Evolutionary conservation across 176 grass and related monocot genomes (phyloP).

Genomic region (Phyllostachys edulis): DNA sequence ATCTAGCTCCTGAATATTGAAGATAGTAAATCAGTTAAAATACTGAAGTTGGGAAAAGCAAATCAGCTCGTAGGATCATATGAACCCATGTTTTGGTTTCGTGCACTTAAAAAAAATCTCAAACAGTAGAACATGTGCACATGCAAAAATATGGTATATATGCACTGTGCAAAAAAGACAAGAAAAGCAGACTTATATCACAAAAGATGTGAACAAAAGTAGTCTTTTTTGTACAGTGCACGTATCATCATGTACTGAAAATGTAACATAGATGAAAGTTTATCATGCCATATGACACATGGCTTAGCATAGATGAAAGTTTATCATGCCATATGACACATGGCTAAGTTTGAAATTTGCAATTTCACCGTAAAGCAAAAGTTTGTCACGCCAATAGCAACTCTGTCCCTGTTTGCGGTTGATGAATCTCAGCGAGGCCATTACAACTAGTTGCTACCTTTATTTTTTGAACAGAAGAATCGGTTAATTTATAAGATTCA

Average conservation of each 20-base stretch:
- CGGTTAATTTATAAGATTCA: neutral
- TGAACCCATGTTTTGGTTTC: no score
- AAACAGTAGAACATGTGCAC: no score
- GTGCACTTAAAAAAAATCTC: no score
- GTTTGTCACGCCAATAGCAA: neutral
- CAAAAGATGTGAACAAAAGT: no score
- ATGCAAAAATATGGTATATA: no score
- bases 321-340: neutral
- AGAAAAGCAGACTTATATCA: no score
- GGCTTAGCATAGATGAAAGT: neutral
- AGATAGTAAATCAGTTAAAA: neutral
- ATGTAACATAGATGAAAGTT: neutral
- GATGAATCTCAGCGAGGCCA: neutral
- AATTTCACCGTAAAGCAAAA: neutral
- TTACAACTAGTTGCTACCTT: neutral
- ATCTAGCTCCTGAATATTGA: constrained; percentile 51
- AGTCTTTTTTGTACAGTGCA: no score
- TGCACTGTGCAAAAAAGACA: no score
- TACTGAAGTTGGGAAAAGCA: no score
- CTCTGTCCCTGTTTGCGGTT: neutral
- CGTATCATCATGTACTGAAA: neutral
- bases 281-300: neutral
- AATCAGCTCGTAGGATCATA: neutral
- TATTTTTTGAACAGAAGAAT: neutral
- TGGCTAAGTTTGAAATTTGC: neutral